A percentile compares a stretch with the other conserved stretches of the same genome.
Evolutionary conservation across 352 stramenopile species (phyloP).

Genomic region (Achlya hypogyna): DNA sequence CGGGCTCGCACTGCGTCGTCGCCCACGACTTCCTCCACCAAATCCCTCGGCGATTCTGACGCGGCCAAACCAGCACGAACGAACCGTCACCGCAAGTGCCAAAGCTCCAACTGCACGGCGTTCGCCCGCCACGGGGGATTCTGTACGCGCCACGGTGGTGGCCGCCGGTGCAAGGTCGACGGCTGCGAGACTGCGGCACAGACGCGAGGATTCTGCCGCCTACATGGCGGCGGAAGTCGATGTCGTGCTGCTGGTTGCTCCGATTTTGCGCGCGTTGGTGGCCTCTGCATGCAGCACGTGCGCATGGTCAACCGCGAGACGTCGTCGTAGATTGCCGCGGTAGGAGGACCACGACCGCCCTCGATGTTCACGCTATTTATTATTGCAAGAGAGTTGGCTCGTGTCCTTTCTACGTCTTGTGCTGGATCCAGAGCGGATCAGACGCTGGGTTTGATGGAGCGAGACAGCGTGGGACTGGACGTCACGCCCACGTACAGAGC

Average conservation of each 20-base stretch:
- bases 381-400: neutral
- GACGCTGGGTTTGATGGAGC: too few species aligned
- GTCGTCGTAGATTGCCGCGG: too few species aligned
- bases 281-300: constrained; percentile 15
- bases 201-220: neutral
- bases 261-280: constrained; percentile 21
- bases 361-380: constrained; percentile 1
- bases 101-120: neutral
- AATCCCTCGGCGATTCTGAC: neutral
- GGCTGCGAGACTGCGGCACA: constrained; percentile 6
- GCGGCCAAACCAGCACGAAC: neutral
- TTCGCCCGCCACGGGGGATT: neutral
- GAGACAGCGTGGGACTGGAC: too few species aligned
- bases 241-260: constrained; percentile 17
- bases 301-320: neutral
- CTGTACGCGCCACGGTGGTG: constrained; percentile 7
- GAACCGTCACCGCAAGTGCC: constrained; percentile 1
- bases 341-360: neutral
- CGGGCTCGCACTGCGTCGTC: neutral
- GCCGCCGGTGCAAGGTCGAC: constrained; percentile 11
- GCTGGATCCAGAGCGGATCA: too few species aligned
- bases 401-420: neutral
- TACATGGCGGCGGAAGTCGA: neutral
- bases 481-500: neutral
- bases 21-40: neutral